Evolutionary conservation across 257 asterid genomes (phyloP).

Genomic region (Gentiana dahurica): DNA sequence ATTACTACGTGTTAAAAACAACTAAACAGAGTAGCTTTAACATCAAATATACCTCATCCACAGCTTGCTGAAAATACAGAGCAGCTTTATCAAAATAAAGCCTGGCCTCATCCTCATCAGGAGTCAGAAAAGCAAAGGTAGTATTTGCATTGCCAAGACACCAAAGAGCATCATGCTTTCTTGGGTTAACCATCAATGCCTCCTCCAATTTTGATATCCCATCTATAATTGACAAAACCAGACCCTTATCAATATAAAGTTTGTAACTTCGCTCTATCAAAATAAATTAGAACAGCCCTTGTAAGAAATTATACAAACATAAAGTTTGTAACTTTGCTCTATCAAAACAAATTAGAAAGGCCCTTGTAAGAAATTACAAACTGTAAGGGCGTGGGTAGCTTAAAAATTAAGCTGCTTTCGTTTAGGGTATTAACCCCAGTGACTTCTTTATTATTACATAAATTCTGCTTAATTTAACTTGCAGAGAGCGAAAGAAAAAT

Average conservation of each 20-base stretch:
- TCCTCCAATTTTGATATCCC: conserved; percentile 79
- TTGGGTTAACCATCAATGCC: conserved; percentile 61
- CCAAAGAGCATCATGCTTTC: conserved; percentile 76
- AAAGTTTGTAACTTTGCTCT: too few species aligned
- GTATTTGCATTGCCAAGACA: conserved; percentile 87
- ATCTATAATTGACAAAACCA: conserved; percentile 26
- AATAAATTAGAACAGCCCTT: too few species aligned
- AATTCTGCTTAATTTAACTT: too few species aligned
- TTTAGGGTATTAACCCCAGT: too few species aligned
- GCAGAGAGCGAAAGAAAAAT: not conserved
- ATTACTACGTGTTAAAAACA: not conserved
- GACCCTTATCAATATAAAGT: too few species aligned
- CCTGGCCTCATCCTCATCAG: conserved; percentile 62
- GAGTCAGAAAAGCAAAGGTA: conserved; percentile 58
- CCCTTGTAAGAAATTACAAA: too few species aligned
- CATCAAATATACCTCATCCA: conserved; percentile 38
- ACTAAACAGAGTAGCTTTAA: not conserved
- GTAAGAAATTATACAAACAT: too few species aligned
- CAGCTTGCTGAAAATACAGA: conserved; percentile 56
- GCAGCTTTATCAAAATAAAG: conserved; percentile 51
- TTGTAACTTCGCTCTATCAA: too few species aligned
- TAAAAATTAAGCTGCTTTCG: too few species aligned
- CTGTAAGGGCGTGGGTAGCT: too few species aligned
- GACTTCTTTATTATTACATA: too few species aligned
- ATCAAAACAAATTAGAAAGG: conserved; percentile 2